phyloP scores from a whole-genome alignment of 2,329 filamentous ascomycete species.

The Microcera coccophila region DNA sequence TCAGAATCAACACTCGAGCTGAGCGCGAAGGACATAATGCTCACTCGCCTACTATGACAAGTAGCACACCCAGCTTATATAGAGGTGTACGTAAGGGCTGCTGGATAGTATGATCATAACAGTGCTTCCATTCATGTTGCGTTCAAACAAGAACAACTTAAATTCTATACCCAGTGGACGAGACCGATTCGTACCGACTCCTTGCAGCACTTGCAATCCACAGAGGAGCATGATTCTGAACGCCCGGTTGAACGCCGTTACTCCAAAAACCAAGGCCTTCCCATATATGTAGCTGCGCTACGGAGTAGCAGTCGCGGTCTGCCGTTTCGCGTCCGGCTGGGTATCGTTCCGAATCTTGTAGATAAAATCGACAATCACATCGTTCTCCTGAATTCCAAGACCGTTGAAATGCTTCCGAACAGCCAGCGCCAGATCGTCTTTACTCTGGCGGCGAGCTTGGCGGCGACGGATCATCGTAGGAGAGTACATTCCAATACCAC shows the following conservation, averaged over 20 bases:
- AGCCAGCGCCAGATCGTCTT: constrained; percentile 66
- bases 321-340: constrained; percentile 26
- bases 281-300: neutral
- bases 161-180: neutral
- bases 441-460: constrained; percentile 62
- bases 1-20: no score
- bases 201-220: neutral
- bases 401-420: constrained; percentile 83
- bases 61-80: no score
- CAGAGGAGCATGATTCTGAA: neutral
- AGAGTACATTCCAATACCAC: constrained; percentile 65
- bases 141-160: no score
- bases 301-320: constrained; percentile 8
- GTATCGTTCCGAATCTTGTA: constrained; percentile 56
- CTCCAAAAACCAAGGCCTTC: constrained; percentile 11
- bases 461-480: constrained; percentile 70
- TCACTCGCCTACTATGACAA: no score
- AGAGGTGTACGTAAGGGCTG: no score
- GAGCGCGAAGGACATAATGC: no score
- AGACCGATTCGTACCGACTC: neutral
- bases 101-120: no score
- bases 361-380: constrained; percentile 75
- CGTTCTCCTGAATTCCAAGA: constrained; percentile 73
- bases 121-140: no score
- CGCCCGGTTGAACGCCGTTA: neutral